phyloP scores from a whole-genome alignment of 164 flowering plant genomes.

The Berberis thunbergii region DNA sequence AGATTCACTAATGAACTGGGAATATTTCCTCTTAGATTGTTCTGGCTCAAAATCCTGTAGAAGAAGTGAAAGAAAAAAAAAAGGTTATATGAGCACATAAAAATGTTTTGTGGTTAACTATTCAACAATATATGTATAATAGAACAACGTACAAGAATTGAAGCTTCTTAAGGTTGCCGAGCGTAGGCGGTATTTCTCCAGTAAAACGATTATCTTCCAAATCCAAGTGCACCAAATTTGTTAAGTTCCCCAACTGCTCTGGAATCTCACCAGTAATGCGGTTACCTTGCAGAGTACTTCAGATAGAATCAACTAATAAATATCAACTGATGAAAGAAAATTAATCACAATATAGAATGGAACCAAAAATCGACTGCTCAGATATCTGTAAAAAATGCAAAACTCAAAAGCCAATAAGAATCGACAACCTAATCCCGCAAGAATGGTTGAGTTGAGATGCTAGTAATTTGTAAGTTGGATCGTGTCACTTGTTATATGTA shows the following conservation, averaged over 20 bases:
- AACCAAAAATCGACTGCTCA: background rate
- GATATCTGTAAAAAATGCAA: background rate
- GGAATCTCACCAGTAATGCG: conserved; percentile 80
- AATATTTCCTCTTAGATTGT: conserved; percentile 64
- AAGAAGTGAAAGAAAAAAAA: conserved; percentile 2
- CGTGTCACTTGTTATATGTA: too few relatives aligned
- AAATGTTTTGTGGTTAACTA: conserved; percentile 2
- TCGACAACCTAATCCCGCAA: too few relatives aligned
- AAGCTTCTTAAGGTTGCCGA: conserved; percentile 71
- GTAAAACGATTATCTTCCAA: conserved; percentile 57
- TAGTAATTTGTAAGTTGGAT: too few relatives aligned
- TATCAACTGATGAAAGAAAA: conserved; percentile 1
- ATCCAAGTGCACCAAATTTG: conserved; percentile 56
- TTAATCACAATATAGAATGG: background rate
- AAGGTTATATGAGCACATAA: background rate
- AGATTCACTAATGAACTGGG: conserved; percentile 61
- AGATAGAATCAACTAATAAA: conserved; percentile 12
- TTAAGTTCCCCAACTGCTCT: conserved; percentile 61
- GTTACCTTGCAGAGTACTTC: conserved; percentile 76
- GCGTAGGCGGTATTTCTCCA: conserved; percentile 78
- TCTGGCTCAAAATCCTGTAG: conserved; percentile 75
- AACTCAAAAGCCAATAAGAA: background rate
- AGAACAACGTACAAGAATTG: conserved; percentile 60
- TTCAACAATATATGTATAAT: background rate
- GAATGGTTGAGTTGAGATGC: too few relatives aligned